Evolutionary conservation across 2,329 filamentous ascomycete genomes (phyloP).

Genomic region (Alternaria panax): DNA sequence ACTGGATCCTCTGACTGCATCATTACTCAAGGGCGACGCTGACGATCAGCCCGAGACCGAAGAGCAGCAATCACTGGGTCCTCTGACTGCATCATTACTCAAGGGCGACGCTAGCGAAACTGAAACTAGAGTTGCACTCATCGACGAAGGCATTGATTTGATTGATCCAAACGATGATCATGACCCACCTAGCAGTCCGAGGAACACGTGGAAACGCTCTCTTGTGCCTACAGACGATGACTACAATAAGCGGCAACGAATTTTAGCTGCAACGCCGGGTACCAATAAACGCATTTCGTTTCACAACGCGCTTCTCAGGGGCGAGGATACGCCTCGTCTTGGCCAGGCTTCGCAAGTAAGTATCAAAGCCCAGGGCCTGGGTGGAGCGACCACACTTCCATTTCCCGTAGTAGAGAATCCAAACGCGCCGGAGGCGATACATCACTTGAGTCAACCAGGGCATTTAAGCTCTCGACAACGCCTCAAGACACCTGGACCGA

Average conservation of each 20-base stretch:
- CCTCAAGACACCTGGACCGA: slow-evolving; percentile 38
- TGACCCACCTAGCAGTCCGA: slow-evolving; percentile 8
- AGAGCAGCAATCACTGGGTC: slow-evolving; percentile 39
- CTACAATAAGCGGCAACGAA: slow-evolving; percentile 24
- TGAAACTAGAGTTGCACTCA: slow-evolving; percentile 13
- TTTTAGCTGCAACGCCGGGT: slow-evolving; percentile 14
- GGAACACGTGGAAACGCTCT: slow-evolving; percentile 30
- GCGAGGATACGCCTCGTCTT: slow-evolving; percentile 7
- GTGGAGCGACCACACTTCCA: slow-evolving; percentile 59
- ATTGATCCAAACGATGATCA: slow-evolving; percentile 25
- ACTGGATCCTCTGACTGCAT: slow-evolving; percentile 43
- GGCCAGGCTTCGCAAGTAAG: slow-evolving; percentile 51
- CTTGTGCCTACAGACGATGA: slow-evolving; percentile 15
- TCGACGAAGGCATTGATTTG: slow-evolving; percentile 31
- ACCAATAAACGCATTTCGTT: slow-evolving; percentile 20
- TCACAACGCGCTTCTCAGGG: slow-evolving; percentile 12
- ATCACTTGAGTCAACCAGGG: slow-evolving; percentile 71
- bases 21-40: slow-evolving; percentile 22
- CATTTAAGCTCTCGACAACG: slow-evolving; percentile 58
- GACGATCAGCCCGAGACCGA: slow-evolving; percentile 27
- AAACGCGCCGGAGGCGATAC: slow-evolving; percentile 67
- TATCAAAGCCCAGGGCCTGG: slow-evolving; percentile 46
- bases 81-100: slow-evolving; percentile 39
- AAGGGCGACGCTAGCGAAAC: slow-evolving; percentile 16
- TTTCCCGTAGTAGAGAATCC: slow-evolving; percentile 83